A percentile compares a stretch with the other conserved stretches of the same genome.
Conservation (phyloP, 2,329 filamentous ascomycete species). For the Colletotrichum sp. region DNA sequence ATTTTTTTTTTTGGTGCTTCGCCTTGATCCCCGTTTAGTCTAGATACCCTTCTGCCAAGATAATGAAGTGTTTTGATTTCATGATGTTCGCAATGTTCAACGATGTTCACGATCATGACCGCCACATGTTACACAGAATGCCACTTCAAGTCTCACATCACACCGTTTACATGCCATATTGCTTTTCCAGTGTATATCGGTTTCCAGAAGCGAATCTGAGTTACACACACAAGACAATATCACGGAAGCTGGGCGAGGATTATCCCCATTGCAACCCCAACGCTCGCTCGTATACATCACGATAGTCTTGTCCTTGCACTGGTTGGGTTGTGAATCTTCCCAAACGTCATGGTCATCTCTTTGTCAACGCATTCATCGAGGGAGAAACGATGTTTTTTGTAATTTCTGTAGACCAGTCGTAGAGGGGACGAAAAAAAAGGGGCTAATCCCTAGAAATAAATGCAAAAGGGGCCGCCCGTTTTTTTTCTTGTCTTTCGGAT, state of each 20-base stretch:
- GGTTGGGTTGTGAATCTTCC: background rate
- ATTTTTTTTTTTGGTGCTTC: background rate
- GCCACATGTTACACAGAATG: background rate
- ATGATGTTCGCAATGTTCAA: background rate
- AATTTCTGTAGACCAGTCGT: background rate
- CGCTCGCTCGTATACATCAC: background rate
- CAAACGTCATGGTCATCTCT: background rate
- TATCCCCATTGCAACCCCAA: background rate
- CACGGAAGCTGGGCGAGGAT: background rate
- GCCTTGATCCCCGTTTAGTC: background rate
- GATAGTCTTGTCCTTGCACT: background rate
- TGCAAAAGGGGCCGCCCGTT: constrained; percentile 18
- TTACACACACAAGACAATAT: background rate
- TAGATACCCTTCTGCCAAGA: constrained; percentile 16
- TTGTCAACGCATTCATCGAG: background rate
- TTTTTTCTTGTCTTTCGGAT: background rate
- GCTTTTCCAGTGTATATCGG: background rate
- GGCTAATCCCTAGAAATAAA: constrained; percentile 15
- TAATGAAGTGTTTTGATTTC: background rate
- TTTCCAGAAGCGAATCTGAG: background rate
- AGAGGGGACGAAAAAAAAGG: background rate
- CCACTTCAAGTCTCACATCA: background rate
- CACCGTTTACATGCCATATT: background rate
- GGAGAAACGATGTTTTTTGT: background rate
- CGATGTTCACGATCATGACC: background rate